A percentile compares a stretch with the other conserved stretches of the same genome.
These are phyloP conservation scores for Russula olivacea DNA, from an alignment of 768 basidiomycete species.

Conservation along the genomic window DNA sequence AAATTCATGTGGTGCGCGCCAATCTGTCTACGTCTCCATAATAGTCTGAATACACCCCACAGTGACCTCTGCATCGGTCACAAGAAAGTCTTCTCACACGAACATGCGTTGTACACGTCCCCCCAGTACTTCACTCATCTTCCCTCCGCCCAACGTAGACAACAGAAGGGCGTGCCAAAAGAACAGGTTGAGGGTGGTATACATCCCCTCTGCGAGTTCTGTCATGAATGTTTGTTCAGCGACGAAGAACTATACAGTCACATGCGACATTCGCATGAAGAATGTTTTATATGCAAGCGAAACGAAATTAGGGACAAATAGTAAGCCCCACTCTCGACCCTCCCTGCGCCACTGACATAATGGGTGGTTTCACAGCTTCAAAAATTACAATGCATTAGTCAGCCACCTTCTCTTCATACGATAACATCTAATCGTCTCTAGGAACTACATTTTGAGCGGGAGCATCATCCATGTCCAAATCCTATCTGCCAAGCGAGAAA, in stretches of 20 bases:
- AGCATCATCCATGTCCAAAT: slow-evolving; percentile 75
- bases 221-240: slow-evolving; percentile 88
- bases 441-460: slow-evolving; percentile 71
- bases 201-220: slow-evolving; percentile 83
- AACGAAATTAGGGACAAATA: slow-evolving; percentile 78
- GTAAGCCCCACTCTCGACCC: slow-evolving; percentile 41
- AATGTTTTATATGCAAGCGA: slow-evolving; percentile 91
- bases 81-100: slow-evolving; percentile 95
- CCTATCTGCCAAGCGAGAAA: slow-evolving; percentile 73
- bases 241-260: slow-evolving; percentile 91
- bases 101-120: slow-evolving; percentile 78
- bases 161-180: slow-evolving; percentile 37
- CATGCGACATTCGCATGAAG: slow-evolving; percentile 91
- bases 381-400: slow-evolving; percentile 72
- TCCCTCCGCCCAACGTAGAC: slow-evolving; percentile 54
- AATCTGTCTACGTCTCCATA: not conserved
- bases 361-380: slow-evolving; percentile 51
- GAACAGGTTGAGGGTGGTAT: slow-evolving; percentile 64
- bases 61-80: slow-evolving; percentile 83
- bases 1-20: slow-evolving; percentile 73
- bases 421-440: slow-evolving; percentile 28
- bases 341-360: slow-evolving; percentile 1
- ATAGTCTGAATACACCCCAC: not conserved
- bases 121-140: slow-evolving; percentile 64
- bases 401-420: slow-evolving; percentile 14